phyloP scores from a whole-genome alignment of 306 rosid species.

The Datisca glomerata region DNA sequence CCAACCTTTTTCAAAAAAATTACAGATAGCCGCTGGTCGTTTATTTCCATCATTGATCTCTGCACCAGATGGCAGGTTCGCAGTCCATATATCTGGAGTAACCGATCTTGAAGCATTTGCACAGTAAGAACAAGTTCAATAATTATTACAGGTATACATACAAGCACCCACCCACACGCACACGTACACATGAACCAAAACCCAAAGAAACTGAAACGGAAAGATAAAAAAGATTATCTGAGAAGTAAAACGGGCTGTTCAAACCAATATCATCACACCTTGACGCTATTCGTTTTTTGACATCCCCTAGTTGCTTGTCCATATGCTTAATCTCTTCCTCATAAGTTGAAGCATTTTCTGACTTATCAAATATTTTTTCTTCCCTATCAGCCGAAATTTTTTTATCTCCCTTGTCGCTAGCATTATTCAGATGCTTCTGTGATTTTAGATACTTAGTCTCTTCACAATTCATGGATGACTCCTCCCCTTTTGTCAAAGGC shows the following conservation, averaged over 20 bases:
- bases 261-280: constrained; percentile 41
- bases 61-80: constrained; percentile 36
- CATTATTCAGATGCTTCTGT: constrained; percentile 12
- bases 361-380: too few species aligned
- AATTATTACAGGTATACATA: too few species aligned
- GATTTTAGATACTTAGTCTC: constrained; percentile 21
- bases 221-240: constrained; percentile 6
- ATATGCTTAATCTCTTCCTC: constrained; percentile 21
- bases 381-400: constrained; percentile 18
- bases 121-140: constrained; percentile 23
- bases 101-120: constrained; percentile 36
- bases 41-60: constrained; percentile 41
- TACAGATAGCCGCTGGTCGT: constrained; percentile 42
- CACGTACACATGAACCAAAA: too few species aligned
- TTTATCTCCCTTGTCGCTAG: constrained; percentile 26
- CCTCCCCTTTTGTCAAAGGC: constrained; percentile 22
- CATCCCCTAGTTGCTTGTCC: constrained; percentile 24
- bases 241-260: constrained; percentile 6
- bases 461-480: constrained; percentile 15
- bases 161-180: too few species aligned
- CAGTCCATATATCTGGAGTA: constrained; percentile 30
- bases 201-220: too few species aligned
- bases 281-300: constrained; percentile 24
- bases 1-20: constrained; percentile 86
- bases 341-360: constrained; percentile 18